Evolutionary conservation across 192 early-diverging fungal genomes (phyloP), one percentile per base, ranked within the genome.

Genomic region (Tieghemiomyces parasiticus): DNA sequence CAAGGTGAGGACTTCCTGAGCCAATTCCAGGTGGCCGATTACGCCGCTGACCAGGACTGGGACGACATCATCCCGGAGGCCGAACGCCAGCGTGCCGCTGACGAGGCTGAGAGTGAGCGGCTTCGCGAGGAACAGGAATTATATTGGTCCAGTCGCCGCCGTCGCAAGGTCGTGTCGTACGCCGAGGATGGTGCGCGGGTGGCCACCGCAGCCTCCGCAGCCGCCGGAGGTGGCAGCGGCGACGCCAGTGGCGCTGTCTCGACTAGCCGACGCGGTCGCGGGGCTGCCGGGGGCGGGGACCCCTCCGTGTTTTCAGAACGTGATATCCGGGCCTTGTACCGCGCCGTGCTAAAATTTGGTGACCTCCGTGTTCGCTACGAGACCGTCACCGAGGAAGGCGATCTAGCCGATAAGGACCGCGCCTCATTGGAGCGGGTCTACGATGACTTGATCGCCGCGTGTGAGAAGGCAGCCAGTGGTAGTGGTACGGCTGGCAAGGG

Each of bases 61-160:
- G 95, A 98, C 35, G 91, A 93, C 0, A 91, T 99, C 59, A 93
- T 99, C 52, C 95, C 95, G 22, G 80, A 87, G 55, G 78, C 78
- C 9, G 93, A 94, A 60, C 79, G 89, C 24, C 74, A 82, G 55
- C 67, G 79, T 33, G 63, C 74, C 4, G 76, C 80, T 61, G 74
- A 77, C n/a, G 89, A 92, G 62, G 81, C 79, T 42, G 74, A 81
- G 64, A 72, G 74, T 33, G 76, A 78, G 65, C 67, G 55, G 55
- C 26, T 58, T 12, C 55, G 26, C 4, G n/a, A 78, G 34, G 77
- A 83, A 61, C 76, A 76, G 30, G 75, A 76, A 51, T 65, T 84
- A 6, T 78, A 75, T 20, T 58, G 55, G 55, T 35, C 55, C 33
- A 58, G 55, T 46, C 74, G 74, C 29, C 74, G 78, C 32, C 74